Evolutionary conservation across 164 flowering plant species (phyloP).

Genomic region (Vitis cinerea): DNA sequence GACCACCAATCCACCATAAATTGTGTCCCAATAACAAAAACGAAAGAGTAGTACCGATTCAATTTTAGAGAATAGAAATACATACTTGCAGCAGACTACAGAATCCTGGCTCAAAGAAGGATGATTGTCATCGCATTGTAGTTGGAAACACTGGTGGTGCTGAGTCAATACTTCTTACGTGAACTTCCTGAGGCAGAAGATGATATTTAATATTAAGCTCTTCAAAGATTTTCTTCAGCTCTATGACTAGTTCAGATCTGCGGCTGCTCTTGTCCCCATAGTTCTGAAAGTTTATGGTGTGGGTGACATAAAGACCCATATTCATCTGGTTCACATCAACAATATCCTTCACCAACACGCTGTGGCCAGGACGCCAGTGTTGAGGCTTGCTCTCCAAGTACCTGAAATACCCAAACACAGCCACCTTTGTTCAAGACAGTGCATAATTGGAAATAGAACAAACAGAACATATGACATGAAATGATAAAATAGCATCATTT

Average conservation of each 20-base stretch:
- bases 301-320: constrained; percentile 62
- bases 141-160: constrained; percentile 21
- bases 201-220: constrained; percentile 61
- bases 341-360: constrained; percentile 63
- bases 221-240: constrained; percentile 74
- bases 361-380: constrained; percentile 65
- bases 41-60: not conserved
- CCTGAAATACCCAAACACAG: constrained; percentile 25
- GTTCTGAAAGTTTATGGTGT: constrained; percentile 84
- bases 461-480: too few relatives aligned
- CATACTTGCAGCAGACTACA: not conserved
- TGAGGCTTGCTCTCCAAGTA: constrained; percentile 77
- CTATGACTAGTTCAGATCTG: constrained; percentile 60
- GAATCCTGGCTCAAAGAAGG: not conserved
- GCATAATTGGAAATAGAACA: too few relatives aligned
- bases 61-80: not conserved
- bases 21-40: too few relatives aligned
- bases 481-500: too few relatives aligned
- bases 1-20: too few relatives aligned
- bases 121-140: constrained; percentile 2
- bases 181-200: constrained; percentile 84
- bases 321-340: constrained; percentile 75
- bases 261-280: constrained; percentile 54
- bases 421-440: too few relatives aligned
- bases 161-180: constrained; percentile 36